Evolutionary conservation across 176 grass and related monocot genomes (phyloP), one percentile per base, ranked within the genome.

Genomic region (Aegilops sharonensis): DNA sequence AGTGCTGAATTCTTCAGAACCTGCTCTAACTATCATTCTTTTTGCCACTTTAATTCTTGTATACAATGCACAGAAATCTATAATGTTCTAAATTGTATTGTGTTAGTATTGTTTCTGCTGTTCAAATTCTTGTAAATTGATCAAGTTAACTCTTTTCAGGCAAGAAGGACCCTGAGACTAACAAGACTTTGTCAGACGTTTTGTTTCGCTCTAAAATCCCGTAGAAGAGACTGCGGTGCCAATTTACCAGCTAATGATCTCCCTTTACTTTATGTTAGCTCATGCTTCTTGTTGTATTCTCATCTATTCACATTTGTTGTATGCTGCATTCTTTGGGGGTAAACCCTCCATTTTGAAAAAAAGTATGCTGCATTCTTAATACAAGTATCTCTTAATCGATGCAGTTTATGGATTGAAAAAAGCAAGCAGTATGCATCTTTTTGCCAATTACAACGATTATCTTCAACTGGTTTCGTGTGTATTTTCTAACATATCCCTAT

Each of bases 151-250:
- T 3, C 8, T 31, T 72, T 34, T 59, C 0, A 80, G 67, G 15
- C 77, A 86, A 27, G 23, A 64, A 47, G 54, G 29, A 5, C 52
- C 36, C 20, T 72, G 12, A 2, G 52, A 72, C 71, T 45, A 86
- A 75, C 36, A 79, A 63, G 17, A 72, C 66, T 24, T 80, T 86
- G 14, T 70, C 85, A 34, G 76, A 79, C 36, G 57, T 86, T 4
- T 42, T 86, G 39, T 77, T 86, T 86, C 85, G 85, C 62, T 32
- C n/a, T 2, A 54, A 62, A 54, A 63, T 20, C 4, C 50, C 4
- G 4, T 60, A 72, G 36, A 86, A 23, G 47, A 71, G 77, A 20
- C 68, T 43, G 15, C 72, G 18, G 25, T 50, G 17, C 11, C n/a
- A 15, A 24, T 14, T 72, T 67, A 32, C 39, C 6, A 70, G 17